Percentiles rank a stretch among this genome's conserved stretches.
phyloP scores from a whole-genome alignment of 371 early-diverging fungal genomes.

The Actinomortierella ambigua region DNA sequence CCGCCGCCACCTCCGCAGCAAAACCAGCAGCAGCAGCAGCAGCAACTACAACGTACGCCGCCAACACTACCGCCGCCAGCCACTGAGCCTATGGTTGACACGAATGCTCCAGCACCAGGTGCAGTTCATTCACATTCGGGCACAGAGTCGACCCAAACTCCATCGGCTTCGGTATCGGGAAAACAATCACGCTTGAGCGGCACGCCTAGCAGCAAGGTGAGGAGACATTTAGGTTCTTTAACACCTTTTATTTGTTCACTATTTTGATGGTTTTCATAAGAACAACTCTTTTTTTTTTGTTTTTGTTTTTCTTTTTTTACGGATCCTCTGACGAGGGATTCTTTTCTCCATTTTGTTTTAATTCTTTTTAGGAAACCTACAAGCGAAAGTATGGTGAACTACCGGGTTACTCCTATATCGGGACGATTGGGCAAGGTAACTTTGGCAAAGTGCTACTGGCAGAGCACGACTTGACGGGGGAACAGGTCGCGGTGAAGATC shows the following conservation, averaged over 20 bases:
- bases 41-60: no score
- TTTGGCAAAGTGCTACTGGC: slow-evolving; percentile 86
- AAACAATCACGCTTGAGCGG: slow-evolving; percentile 34
- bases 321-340: neutral
- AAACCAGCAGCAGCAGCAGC: no score
- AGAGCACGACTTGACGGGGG: slow-evolving; percentile 58
- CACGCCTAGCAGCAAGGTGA: slow-evolving; percentile 29
- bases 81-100: no score
- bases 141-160: no score
- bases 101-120: no score
- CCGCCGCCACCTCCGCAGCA: neutral
- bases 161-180: slow-evolving; percentile 11
- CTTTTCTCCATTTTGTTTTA: neutral
- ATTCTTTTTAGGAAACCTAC: slow-evolving; percentile 21
- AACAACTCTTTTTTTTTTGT: neutral
- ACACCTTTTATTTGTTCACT: neutral
- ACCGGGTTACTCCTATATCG: slow-evolving; percentile 48
- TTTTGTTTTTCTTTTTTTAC: no score
- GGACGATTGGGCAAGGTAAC: slow-evolving; percentile 81
- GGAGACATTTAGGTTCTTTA: neutral
- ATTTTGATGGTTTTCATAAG: neutral
- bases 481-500: slow-evolving; percentile 71
- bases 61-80: no score
- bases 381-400: slow-evolving; percentile 44
- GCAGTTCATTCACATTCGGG: no score